Conservation (phyloP, 768 basidiomycete species). For the Myochromella boudieri region DNA sequence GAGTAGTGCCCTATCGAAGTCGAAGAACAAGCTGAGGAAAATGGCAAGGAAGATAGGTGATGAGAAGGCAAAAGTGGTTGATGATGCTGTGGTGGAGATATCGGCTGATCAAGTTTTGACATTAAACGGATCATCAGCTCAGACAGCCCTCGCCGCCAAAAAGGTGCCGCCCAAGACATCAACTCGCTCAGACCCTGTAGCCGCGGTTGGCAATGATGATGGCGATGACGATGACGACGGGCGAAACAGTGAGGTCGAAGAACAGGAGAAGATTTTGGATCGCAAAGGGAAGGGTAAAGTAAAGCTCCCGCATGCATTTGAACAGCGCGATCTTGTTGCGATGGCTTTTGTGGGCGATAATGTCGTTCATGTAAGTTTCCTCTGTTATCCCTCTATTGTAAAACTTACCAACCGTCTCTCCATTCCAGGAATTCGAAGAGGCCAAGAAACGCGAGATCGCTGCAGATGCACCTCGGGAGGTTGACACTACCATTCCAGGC, state of each 20-base stretch:
- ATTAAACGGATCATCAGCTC: slow-evolving; percentile 30
- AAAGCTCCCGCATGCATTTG: slow-evolving; percentile 63
- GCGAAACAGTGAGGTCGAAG: slow-evolving; percentile 65
- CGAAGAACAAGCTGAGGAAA: slow-evolving; percentile 76
- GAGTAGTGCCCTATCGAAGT: slow-evolving; percentile 59
- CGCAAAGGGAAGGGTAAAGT: slow-evolving; percentile 45
- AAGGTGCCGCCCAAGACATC: slow-evolving; percentile 34
- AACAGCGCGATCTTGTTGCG: slow-evolving; percentile 91
- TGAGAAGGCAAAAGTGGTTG: slow-evolving; percentile 56
- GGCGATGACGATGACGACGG: slow-evolving; percentile 48
- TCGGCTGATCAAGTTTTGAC: slow-evolving; percentile 53
- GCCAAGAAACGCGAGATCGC: slow-evolving; percentile 82
- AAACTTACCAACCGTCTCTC: neutral
- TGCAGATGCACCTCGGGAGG: slow-evolving; percentile 81
- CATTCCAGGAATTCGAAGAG: slow-evolving; percentile 75
- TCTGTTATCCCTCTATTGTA: neutral
- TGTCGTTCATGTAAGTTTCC: slow-evolving; percentile 72
- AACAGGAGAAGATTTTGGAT: slow-evolving; percentile 53
- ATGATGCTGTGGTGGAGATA: slow-evolving; percentile 83
- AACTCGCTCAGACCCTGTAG: slow-evolving; percentile 37
- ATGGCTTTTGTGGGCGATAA: slow-evolving; percentile 97
- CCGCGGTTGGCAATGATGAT: slow-evolving; percentile 47
- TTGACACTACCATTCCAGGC: slow-evolving; percentile 90
- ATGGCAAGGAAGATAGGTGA: slow-evolving; percentile 52
- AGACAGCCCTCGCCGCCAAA: slow-evolving; percentile 31